Evolutionary conservation across 345 rosid species (phyloP).

Genomic region (Pelargonium nanum): DNA sequence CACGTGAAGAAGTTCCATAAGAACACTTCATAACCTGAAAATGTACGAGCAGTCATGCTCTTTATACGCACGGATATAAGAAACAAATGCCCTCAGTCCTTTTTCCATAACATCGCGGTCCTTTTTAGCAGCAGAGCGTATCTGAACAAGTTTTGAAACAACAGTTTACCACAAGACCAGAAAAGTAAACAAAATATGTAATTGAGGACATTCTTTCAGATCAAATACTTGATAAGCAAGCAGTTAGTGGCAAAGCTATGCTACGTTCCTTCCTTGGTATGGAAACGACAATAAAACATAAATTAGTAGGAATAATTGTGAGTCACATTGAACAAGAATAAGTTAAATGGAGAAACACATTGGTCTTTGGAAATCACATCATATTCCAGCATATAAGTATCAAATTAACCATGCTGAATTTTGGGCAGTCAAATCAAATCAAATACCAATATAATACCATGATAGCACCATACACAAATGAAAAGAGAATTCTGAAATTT

Average conservation of each 20-base stretch:
- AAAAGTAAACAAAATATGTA: neutral
- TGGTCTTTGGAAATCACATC: neutral
- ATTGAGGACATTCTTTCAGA: neutral
- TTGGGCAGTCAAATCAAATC: no score
- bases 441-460: no score
- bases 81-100: conserved; percentile 86
- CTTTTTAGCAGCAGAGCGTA: conserved; percentile 55
- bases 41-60: conserved; percentile 79
- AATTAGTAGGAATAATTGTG: neutral
- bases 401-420: neutral
- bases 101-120: conserved; percentile 90
- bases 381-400: neutral
- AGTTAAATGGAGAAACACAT: no score
- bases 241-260: no score
- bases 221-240: neutral
- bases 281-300: neutral
- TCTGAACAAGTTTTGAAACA: conserved; percentile 29
- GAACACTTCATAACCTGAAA: conserved; percentile 44
- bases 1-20: neutral
- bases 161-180: neutral
- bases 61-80: conserved; percentile 77
- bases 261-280: no score
- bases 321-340: neutral
- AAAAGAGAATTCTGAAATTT: no score
- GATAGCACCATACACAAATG: no score